Percentiles rank a stretch among this genome's conserved stretches.
These are phyloP conservation scores for Microdochium bolleyi DNA, from an alignment of 2,329 filamentous ascomycete genomes.

Conservation along the genomic window DNA sequence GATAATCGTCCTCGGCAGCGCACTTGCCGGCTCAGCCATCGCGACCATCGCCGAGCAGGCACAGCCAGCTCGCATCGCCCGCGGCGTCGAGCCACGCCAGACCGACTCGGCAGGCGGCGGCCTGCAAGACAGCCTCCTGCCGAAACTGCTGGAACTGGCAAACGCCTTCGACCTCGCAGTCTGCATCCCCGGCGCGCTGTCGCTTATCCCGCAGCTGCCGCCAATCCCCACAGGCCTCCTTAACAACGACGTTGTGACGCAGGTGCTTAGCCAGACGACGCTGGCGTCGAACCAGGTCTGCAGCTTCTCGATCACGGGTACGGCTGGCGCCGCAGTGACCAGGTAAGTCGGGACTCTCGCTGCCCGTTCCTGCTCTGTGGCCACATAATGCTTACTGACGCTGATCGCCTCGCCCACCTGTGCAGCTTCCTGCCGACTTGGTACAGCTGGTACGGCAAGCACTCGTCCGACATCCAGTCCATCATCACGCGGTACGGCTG, in stretches of 20 bases:
- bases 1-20: not conserved
- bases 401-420: not conserved
- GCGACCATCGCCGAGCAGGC: not conserved
- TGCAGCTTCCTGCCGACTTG: constrained; percentile 11
- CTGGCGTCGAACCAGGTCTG: constrained; percentile 13
- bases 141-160: constrained; percentile 7
- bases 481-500: constrained; percentile 9
- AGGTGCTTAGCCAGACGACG: constrained; percentile 16
- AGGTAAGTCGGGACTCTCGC: not conserved
- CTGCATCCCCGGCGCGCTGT: constrained; percentile 12
- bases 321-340: constrained; percentile 10
- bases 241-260: constrained; percentile 8
- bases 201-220: constrained; percentile 12
- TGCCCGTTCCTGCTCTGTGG: not conserved
- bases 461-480: constrained; percentile 7
- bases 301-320: constrained; percentile 13
- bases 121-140: not conserved
- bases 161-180: constrained; percentile 8
- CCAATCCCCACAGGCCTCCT: constrained; percentile 11
- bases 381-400: no score
- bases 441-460: constrained; percentile 14
- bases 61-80: not conserved
- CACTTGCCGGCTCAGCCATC: not conserved
- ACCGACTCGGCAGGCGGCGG: not conserved
- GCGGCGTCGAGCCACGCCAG: not conserved